Evolutionary conservation across 805 yeast genomes (phyloP).

Genomic region (Nakazawaea anatomiae): DNA sequence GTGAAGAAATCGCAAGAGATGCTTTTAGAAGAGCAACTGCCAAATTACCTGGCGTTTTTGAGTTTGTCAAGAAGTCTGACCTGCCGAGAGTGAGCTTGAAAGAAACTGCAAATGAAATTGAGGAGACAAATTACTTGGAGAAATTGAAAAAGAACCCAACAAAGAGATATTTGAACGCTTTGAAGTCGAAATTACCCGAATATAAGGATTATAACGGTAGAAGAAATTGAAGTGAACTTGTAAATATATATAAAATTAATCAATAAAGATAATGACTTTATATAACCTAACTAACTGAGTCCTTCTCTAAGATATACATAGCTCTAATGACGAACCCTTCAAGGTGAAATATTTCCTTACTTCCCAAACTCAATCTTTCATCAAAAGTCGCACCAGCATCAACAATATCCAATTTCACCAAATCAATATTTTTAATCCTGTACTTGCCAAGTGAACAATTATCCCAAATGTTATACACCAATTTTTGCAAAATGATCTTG

Average conservation of each 20-base stretch:
- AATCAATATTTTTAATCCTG: conserved; percentile 15
- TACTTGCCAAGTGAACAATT: conserved; percentile 14
- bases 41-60: conserved; percentile 89
- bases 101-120: conserved; percentile 35
- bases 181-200: conserved; percentile 44
- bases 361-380: conserved; percentile 81
- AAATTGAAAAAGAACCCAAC: conserved; percentile 56
- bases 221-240: conserved; percentile 3
- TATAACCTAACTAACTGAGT: conserved; percentile 6
- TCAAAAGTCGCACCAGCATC: conserved; percentile 65
- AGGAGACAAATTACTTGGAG: conserved; percentile 46
- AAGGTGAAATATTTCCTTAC: conserved; percentile 85
- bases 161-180: conserved; percentile 51
- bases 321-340: conserved; percentile 90
- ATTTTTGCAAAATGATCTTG: conserved; percentile 62
- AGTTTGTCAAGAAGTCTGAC: conserved; percentile 63
- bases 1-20: conserved; percentile 85
- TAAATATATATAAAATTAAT: conserved; percentile 5
- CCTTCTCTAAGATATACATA: conserved; percentile 67
- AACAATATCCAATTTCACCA: conserved; percentile 41
- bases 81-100: conserved; percentile 69
- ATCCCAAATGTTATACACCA: conserved; percentile 31
- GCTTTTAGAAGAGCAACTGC: conserved; percentile 86
- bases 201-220: conserved; percentile 36
- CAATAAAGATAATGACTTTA: neutral